phyloP scores from a whole-genome alignment of 2,329 filamentous ascomycete species.

The Lomentospora prolificans region DNA sequence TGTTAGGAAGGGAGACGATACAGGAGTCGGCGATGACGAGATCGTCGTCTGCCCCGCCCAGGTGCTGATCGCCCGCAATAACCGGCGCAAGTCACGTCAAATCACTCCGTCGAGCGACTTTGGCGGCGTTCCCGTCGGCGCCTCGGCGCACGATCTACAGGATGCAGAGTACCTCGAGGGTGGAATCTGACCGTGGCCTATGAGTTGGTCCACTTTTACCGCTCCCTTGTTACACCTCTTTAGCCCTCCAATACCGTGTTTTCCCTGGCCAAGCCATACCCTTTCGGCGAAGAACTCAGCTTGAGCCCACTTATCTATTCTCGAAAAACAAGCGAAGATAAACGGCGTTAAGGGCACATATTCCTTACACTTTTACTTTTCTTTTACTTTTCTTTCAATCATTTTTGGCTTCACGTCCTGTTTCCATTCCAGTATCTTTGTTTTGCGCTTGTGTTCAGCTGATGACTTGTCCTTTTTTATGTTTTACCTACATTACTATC shows the following conservation, averaged over 20 bases:
- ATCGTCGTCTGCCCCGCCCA: constrained; percentile 93
- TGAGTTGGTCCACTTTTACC: background rate
- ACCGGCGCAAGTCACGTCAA: constrained; percentile 20
- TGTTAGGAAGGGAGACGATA: constrained; percentile 88
- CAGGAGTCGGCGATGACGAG: constrained; percentile 81
- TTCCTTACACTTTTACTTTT: constrained; percentile 5
- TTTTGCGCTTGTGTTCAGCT: too few relatives aligned
- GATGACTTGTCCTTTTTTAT: background rate
- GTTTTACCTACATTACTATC: too few relatives aligned
- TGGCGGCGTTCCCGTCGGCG: constrained; percentile 33
- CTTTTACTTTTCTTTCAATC: constrained; percentile 4
- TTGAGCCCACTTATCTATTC: too few relatives aligned
- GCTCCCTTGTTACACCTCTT: too few relatives aligned
- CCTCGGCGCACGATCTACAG: constrained; percentile 18
- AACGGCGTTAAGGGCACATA: too few relatives aligned
- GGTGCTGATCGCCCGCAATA: constrained; percentile 62
- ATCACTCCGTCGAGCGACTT: constrained; percentile 41
- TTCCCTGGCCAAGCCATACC: too few relatives aligned
- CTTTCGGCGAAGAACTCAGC: too few relatives aligned
- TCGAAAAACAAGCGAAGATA: too few relatives aligned
- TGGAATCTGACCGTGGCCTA: constrained; percentile 17
- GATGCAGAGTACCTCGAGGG: constrained; percentile 23
- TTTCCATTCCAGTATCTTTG: too few relatives aligned
- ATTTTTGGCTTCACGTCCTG: too few relatives aligned
- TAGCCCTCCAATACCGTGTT: too few relatives aligned